These are phyloP conservation scores for Penicillium nucicola DNA, from an alignment of 495 filamentous ascomycete genomes.

Conservation along the genomic window DNA sequence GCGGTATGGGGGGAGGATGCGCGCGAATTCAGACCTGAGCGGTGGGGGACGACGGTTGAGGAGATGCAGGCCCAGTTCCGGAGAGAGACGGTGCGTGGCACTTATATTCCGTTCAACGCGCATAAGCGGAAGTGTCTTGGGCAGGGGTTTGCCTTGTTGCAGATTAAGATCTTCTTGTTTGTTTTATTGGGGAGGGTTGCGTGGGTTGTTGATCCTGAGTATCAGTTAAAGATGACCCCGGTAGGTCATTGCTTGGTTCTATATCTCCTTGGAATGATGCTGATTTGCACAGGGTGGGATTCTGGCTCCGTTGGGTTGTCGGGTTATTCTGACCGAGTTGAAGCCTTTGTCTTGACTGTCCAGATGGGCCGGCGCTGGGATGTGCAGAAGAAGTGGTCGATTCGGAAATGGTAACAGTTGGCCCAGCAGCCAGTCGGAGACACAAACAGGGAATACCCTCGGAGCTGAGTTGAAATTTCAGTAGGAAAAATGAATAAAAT, in stretches of 20 bases:
- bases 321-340: conserved; percentile 3
- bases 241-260: conserved; percentile 18
- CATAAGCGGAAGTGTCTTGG: conserved; percentile 35
- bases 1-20: conserved; percentile 29
- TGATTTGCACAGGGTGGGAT: conserved; percentile 1
- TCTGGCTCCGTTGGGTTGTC: conserved; percentile 3
- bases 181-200: conserved; percentile 25
- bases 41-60: conserved; percentile 33
- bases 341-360: neutral
- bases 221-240: conserved; percentile 31
- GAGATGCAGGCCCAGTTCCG: conserved; percentile 27
- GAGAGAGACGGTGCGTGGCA: conserved; percentile 25
- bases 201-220: conserved; percentile 29
- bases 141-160: conserved; percentile 31
- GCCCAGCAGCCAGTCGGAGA: too few relatives aligned
- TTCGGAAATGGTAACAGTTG: neutral
- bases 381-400: neutral
- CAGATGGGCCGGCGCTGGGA: neutral
- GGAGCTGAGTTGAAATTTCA: neutral
- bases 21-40: conserved; percentile 27
- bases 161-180: conserved; percentile 32
- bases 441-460: too few relatives aligned
- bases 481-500: too few relatives aligned
- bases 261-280: neutral
- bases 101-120: conserved; percentile 37